phyloP scores from a whole-genome alignment of 768 basidiomycete genomes.

The Pisolithus albus region DNA sequence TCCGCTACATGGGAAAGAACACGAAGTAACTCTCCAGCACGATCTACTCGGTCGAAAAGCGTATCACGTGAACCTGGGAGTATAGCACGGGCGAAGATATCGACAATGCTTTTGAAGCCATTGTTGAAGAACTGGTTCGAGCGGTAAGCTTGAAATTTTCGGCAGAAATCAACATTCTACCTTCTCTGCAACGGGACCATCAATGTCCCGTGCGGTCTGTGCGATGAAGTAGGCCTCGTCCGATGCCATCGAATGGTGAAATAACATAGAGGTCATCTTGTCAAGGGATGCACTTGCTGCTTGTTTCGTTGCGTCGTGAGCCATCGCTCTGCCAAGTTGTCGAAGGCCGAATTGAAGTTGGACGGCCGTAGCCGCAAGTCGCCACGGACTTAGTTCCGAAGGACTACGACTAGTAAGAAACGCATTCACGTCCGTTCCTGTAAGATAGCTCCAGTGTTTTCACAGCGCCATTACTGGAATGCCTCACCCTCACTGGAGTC shows the following conservation, averaged over 20 bases:
- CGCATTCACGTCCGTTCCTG: slow-evolving; percentile 38
- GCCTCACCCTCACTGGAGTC: slow-evolving; percentile 53
- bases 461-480: neutral
- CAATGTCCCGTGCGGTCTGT: slow-evolving; percentile 71
- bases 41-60: slow-evolving; percentile 38
- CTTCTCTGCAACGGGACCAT: slow-evolving; percentile 60
- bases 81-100: slow-evolving; percentile 39
- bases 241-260: slow-evolving; percentile 65
- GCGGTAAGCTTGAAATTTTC: neutral
- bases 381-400: slow-evolving; percentile 74
- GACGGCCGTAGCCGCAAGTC: slow-evolving; percentile 72
- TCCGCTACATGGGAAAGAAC: slow-evolving; percentile 63
- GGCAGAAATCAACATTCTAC: slow-evolving; percentile 28
- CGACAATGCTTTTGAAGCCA: slow-evolving; percentile 58
- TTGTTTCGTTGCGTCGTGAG: slow-evolving; percentile 43
- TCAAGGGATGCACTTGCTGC: slow-evolving; percentile 59
- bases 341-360: slow-evolving; percentile 71
- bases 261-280: slow-evolving; percentile 57
- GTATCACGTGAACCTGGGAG: slow-evolving; percentile 19
- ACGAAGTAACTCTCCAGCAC: slow-evolving; percentile 62
- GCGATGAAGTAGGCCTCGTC: slow-evolving; percentile 81
- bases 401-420: slow-evolving; percentile 57
- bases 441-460: neutral
- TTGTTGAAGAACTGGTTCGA: slow-evolving; percentile 61
- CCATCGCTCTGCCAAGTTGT: slow-evolving; percentile 63